Base-by-base conservation (phyloP, 2,329 filamentous ascomycete species). In the Xylaria sp. region DNA sequence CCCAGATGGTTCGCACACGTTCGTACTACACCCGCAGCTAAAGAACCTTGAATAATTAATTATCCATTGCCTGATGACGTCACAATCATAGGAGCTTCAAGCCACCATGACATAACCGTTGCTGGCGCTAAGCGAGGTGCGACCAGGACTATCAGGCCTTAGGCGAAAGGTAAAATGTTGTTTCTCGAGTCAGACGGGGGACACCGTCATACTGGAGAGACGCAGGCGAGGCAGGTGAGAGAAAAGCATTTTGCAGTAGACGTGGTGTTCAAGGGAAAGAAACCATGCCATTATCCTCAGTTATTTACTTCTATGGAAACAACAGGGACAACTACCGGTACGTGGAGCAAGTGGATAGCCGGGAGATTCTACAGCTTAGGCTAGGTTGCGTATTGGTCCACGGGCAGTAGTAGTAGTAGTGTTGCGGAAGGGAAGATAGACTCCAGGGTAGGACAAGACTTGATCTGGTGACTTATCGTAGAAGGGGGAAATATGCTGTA, bases 41-140 rank as follows among this genome's bases (percentile, higher is more conserved):
- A 31, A 9, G 28, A n/a, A n/a, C n/a, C n/a, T n/a, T n/a, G n/a
- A n/a, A 9, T 31, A 9, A 9, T 31, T 49, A n/a, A 50, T 17
- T 14, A 25, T 2, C 46, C 25, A 35, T 54, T 58, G 23, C 31
- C 21, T 12, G 23, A 33, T 64, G 62, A 64, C 62, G 62, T 64
- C 62, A 64, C 53, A 21, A 31, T 42, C 5, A 35, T 40, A n/a
- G 47, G 35, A 57, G 45, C 33, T 50, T 55, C 19, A 15, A 25
- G 50, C 54, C 54, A 57, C 59, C 42, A 55, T 61, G 62, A 61
- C 62, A 64, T 61, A 58, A 52, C 47, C n/a, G 21, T 52, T 23
- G 3, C 37, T 23, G 42, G 35, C 28, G 31, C 50, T 15, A 49
- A 17, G 33, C 54, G 21, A 51, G 21, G 31, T 28, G 37, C 21